These are phyloP conservation scores for Rhododendron mucronatum DNA, from an alignment of 148 eudicot genomes.

Conservation along the genomic window DNA sequence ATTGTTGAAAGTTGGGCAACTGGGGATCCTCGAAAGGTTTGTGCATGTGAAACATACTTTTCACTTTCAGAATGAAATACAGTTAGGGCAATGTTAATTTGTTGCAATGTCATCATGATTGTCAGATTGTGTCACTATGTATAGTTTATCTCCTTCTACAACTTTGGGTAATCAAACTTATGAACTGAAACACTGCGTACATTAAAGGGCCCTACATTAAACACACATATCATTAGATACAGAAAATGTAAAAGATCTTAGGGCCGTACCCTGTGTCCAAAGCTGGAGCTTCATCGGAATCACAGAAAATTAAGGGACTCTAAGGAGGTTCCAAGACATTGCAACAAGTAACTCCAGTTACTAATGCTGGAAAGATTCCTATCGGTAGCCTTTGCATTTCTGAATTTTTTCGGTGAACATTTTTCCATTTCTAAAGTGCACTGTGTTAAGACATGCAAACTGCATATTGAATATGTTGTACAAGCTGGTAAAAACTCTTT, in stretches of 20 bases:
- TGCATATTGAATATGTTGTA: background rate
- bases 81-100: background rate
- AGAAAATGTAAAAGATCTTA: background rate
- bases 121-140: background rate
- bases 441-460: background rate
- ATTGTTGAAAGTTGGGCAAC: background rate
- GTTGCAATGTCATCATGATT: background rate
- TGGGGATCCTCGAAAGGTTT: constrained; percentile 10
- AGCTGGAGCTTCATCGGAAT: background rate
- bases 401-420: no score
- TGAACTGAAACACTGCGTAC: background rate
- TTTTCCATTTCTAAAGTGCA: background rate
- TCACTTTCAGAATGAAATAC: background rate
- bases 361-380: background rate
- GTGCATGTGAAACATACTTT: background rate
- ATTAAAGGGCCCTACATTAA: no score
- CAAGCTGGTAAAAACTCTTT: background rate
- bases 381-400: background rate
- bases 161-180: background rate
- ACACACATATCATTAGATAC: background rate
- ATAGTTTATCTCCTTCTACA: background rate
- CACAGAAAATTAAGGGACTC: background rate
- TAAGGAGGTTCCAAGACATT: background rate
- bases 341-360: background rate
- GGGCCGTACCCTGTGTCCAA: background rate